phyloP scores from a whole-genome alignment of 306 rosid genomes.

The Biancaea sappan region DNA sequence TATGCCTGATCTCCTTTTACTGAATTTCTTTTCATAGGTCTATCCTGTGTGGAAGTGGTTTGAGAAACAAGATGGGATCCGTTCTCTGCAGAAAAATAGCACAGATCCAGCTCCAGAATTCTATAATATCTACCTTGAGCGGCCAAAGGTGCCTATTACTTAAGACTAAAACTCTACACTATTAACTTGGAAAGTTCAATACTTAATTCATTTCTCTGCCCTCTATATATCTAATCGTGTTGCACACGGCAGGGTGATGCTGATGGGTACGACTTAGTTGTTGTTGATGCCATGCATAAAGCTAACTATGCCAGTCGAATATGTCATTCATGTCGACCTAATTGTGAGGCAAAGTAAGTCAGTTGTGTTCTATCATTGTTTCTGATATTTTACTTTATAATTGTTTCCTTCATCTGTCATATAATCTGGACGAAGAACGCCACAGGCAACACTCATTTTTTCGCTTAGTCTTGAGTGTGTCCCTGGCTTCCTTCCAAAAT shows the following conservation, averaged over 20 bases:
- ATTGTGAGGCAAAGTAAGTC: slow-evolving; percentile 98
- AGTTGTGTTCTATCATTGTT: slow-evolving; percentile 19
- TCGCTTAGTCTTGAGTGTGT: background rate
- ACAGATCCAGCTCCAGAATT: slow-evolving; percentile 98
- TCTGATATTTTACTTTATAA: background rate
- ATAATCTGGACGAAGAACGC: background rate
- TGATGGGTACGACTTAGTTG: slow-evolving; percentile 94
- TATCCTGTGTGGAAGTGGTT: slow-evolving; percentile 99
- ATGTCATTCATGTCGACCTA: slow-evolving; percentile 98
- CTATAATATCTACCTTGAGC: slow-evolving; percentile 94
- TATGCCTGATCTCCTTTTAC: background rate
- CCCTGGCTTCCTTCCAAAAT: slow-evolving; percentile 11
- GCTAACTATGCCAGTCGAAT: slow-evolving; percentile 98
- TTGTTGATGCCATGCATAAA: slow-evolving; percentile 99
- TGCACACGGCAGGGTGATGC: slow-evolving; percentile 84
- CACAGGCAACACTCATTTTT: background rate
- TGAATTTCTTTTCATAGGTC: slow-evolving; percentile 54
- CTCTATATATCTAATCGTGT: slow-evolving; percentile 21
- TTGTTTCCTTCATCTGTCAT: background rate
- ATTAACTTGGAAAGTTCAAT: slow-evolving; percentile 18
- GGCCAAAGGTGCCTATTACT: slow-evolving; percentile 81
- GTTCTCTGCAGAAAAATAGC: slow-evolving; percentile 87
- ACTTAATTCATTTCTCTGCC: background rate
- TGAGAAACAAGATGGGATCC: slow-evolving; percentile 99
- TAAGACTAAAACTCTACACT: slow-evolving; percentile 28